Evolutionary conservation across 73 alveolate genomes (phyloP).

Genomic region (Breviolum minutum): DNA sequence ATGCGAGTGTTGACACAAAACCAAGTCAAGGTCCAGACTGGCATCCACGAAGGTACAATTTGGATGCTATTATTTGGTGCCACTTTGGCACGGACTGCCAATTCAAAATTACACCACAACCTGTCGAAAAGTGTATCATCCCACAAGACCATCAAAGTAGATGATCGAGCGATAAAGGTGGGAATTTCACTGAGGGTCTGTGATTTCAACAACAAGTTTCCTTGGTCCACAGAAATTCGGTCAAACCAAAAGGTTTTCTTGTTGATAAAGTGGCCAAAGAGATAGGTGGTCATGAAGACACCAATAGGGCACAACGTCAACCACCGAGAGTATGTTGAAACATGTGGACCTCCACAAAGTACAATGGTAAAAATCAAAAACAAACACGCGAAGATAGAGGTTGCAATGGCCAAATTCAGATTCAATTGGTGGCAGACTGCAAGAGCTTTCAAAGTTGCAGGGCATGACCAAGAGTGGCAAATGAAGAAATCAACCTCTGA

Average conservation of each 20-base stretch:
- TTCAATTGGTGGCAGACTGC: slow-evolving; percentile 49
- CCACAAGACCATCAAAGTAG: slow-evolving; percentile 40
- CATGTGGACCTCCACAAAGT: not conserved
- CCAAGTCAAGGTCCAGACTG: slow-evolving; percentile 20
- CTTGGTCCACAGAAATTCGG: slow-evolving; percentile 38
- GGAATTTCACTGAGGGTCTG: slow-evolving; percentile 19
- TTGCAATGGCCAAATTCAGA: slow-evolving; percentile 14
- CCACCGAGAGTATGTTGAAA: not conserved
- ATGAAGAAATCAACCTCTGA: slow-evolving; percentile 36
- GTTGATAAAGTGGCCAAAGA: not conserved
- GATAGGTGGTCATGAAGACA: not conserved
- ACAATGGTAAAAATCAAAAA: not conserved
- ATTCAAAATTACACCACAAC: slow-evolving; percentile 11
- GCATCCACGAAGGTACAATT: slow-evolving; percentile 32
- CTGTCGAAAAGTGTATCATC: slow-evolving; percentile 18
- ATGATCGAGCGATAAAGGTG: slow-evolving; percentile 5
- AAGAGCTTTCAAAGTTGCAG: not conserved
- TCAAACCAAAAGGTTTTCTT: not conserved
- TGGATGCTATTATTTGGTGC: not conserved
- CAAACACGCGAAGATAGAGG: not conserved
- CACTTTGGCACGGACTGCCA: not conserved
- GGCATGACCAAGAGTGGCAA: slow-evolving; percentile 57
- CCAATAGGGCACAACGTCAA: slow-evolving; percentile 13
- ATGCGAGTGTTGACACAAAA: not conserved
- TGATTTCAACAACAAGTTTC: not conserved